Conservation (phyloP, 208 protist species). For the Crithidia brevicula region DNA sequence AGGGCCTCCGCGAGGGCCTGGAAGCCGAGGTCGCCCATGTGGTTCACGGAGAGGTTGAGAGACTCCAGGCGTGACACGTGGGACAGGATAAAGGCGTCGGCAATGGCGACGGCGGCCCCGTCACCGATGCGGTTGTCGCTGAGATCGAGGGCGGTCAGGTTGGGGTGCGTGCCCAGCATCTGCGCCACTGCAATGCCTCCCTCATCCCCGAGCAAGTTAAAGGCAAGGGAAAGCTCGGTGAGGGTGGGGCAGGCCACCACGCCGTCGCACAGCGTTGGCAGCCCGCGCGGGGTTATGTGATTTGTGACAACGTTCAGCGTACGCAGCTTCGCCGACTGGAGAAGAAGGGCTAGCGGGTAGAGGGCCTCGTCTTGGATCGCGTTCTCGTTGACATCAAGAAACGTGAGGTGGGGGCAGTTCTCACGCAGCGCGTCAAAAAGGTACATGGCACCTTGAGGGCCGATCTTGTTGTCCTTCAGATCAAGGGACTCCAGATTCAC, state of each 20-base stretch:
- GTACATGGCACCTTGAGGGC: conserved; percentile 51
- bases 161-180: conserved; percentile 52
- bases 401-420: conserved; percentile 60
- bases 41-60: conserved; percentile 83
- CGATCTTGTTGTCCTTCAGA: conserved; percentile 86
- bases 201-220: conserved; percentile 78
- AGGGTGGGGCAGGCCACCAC: conserved; percentile 55
- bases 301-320: conserved; percentile 77
- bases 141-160: conserved; percentile 67
- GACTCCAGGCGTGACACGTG: conserved; percentile 47
- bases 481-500: conserved; percentile 67
- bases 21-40: conserved; percentile 77
- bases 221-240: conserved; percentile 67
- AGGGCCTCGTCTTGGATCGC: conserved; percentile 78
- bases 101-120: conserved; percentile 66
- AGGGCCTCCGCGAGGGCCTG: conserved; percentile 74
- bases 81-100: conserved; percentile 58
- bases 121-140: conserved; percentile 88
- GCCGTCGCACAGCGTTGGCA: conserved; percentile 81
- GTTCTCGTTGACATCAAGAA: conserved; percentile 89
- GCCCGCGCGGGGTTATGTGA: conserved; percentile 75
- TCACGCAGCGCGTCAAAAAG: conserved; percentile 70
- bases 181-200: conserved; percentile 60
- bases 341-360: conserved; percentile 56
- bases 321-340: conserved; percentile 51